phyloP scores from a whole-genome alignment of 371 early-diverging fungal genomes.

The Parasitella parasitica region DNA sequence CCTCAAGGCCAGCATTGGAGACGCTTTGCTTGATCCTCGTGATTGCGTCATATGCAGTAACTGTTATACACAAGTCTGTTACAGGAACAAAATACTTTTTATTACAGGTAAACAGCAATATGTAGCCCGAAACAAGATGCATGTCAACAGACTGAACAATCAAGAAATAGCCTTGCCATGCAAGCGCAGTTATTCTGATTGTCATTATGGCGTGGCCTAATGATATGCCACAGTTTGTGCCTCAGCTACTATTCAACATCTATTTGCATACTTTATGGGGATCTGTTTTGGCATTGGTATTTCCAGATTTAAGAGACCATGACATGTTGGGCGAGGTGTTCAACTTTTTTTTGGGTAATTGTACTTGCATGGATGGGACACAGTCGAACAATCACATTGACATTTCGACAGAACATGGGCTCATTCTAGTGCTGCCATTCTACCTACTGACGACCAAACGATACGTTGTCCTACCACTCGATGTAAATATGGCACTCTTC shows the following conservation, averaged over 20 bases:
- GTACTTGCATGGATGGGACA: too few species aligned
- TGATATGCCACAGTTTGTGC: slow-evolving; percentile 33
- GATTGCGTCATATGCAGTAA: slow-evolving; percentile 41
- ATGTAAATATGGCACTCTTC: slow-evolving; percentile 49
- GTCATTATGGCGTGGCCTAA: slow-evolving; percentile 51
- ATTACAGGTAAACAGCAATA: slow-evolving; percentile 42
- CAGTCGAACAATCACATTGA: too few species aligned
- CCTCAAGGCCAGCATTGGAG: slow-evolving; percentile 41
- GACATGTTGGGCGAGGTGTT: slow-evolving; percentile 54
- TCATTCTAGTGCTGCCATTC: slow-evolving; percentile 50
- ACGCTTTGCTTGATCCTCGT: slow-evolving; percentile 30
- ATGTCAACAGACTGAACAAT: neutral
- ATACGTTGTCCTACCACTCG: slow-evolving; percentile 47
- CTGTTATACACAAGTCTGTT: slow-evolving; percentile 46
- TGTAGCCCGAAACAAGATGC: neutral
- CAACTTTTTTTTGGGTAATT: slow-evolving; percentile 57
- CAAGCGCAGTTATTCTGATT: slow-evolving; percentile 51
- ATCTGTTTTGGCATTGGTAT: slow-evolving; percentile 46
- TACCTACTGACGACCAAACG: slow-evolving; percentile 53
- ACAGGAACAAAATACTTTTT: slow-evolving; percentile 48
- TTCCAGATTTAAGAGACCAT: slow-evolving; percentile 58
- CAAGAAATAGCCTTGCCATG: slow-evolving; percentile 56
- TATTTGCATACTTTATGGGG: slow-evolving; percentile 62
- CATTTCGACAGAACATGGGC: slow-evolving; percentile 43
- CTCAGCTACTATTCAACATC: slow-evolving; percentile 54